Evolutionary conservation across 2,329 filamentous ascomycete species (phyloP).

Genomic region (Chrysosporium queenslandicum): DNA sequence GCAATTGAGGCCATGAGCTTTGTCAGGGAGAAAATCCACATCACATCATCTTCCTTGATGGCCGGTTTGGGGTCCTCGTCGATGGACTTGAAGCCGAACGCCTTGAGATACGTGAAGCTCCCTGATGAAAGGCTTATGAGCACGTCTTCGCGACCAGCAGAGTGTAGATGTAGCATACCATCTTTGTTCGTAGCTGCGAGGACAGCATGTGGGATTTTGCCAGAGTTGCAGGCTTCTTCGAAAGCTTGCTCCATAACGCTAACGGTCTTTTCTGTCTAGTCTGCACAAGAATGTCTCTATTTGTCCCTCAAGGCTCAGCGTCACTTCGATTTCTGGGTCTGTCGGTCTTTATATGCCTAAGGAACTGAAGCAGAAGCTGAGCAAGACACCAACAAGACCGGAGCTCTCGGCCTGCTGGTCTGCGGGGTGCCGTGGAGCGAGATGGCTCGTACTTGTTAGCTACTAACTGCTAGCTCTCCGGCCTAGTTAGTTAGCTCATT

Average conservation of each 20-base stretch:
- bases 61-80: neutral
- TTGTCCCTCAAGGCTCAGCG: no score
- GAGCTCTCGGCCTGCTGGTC: no score
- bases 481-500: no score
- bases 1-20: slow-evolving; percentile 14
- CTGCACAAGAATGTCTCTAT: no score
- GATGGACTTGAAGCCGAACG: slow-evolving; percentile 2
- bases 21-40: slow-evolving; percentile 20
- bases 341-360: no score
- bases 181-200: slow-evolving; percentile 7
- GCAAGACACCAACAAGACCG: no score
- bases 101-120: slow-evolving; percentile 3
- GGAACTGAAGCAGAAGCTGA: no score
- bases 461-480: no score
- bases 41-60: slow-evolving; percentile 11
- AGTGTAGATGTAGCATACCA: neutral
- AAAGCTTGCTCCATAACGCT: slow-evolving; percentile 6
- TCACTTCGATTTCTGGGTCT: no score
- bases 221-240: slow-evolving; percentile 4
- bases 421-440: no score
- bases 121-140: neutral
- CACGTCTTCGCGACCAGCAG: neutral
- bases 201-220: slow-evolving; percentile 7
- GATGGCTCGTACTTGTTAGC: no score
- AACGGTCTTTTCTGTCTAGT: no score